Conservation (phyloP, 2,329 filamentous ascomycete species). For the Sphaerulina populicola region DNA sequence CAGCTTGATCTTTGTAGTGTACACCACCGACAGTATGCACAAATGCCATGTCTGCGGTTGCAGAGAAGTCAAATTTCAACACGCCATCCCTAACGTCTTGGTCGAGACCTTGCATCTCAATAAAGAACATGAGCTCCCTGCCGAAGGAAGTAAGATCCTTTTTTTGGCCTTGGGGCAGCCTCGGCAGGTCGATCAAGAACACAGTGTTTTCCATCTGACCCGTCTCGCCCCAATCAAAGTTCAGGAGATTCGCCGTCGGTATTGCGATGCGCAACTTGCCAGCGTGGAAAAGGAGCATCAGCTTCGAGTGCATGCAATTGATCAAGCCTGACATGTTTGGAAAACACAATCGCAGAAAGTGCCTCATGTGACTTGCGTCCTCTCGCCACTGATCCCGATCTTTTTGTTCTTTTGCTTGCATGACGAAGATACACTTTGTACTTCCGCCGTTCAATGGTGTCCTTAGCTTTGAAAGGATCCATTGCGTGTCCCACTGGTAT, state of each 20-base stretch:
- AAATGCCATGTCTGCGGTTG: slow-evolving; percentile 65
- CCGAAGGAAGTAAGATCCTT: slow-evolving; percentile 51
- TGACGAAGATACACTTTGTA: slow-evolving; percentile 48
- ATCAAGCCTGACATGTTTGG: slow-evolving; percentile 65
- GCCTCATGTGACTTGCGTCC: slow-evolving; percentile 28
- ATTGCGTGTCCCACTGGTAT: slow-evolving; percentile 76
- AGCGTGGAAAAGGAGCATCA: slow-evolving; percentile 77
- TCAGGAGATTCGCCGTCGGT: slow-evolving; percentile 76
- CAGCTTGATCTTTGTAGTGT: slow-evolving; percentile 33
- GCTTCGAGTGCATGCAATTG: slow-evolving; percentile 85
- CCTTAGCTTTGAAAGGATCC: slow-evolving; percentile 59
- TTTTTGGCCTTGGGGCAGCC: slow-evolving; percentile 33
- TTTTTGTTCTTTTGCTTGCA: slow-evolving; percentile 48
- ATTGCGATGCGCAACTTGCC: slow-evolving; percentile 69
- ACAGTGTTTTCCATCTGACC: slow-evolving; percentile 81
- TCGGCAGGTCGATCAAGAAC: slow-evolving; percentile 87
- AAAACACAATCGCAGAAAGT: slow-evolving; percentile 60
- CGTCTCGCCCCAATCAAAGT: slow-evolving; percentile 82
- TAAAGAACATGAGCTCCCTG: slow-evolving; percentile 61
- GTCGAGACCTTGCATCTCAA: slow-evolving; percentile 58
- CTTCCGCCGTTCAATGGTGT: slow-evolving; percentile 47
- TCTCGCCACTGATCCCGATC: slow-evolving; percentile 29
- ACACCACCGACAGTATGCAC: slow-evolving; percentile 61
- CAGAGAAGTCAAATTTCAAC: slow-evolving; percentile 69
- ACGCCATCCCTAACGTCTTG: slow-evolving; percentile 60